Evolutionary conservation across 805 yeast species (phyloP).

Genomic region (Alloascoidea africana): DNA sequence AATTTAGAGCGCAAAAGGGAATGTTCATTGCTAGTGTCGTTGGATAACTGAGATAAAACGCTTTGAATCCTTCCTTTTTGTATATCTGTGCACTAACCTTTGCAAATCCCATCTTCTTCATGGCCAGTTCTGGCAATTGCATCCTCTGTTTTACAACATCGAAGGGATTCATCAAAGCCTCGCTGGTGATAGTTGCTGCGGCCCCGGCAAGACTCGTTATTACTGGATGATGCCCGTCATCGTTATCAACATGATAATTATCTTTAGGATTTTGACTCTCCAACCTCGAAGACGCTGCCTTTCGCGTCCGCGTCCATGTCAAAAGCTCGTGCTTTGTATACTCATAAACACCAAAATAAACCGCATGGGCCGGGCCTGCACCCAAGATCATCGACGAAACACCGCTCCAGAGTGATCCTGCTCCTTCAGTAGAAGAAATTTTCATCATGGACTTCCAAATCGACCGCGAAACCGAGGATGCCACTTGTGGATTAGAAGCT

Average conservation of each 20-base stretch:
- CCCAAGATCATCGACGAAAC: slow-evolving; percentile 66
- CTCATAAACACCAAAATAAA: slow-evolving; percentile 69
- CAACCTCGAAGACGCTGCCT: too few species aligned
- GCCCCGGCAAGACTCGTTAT: slow-evolving; percentile 64
- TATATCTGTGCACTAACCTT: slow-evolving; percentile 24
- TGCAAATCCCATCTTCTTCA: slow-evolving; percentile 7
- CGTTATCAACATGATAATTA: slow-evolving; percentile 19
- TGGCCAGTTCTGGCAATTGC: slow-evolving; percentile 28
- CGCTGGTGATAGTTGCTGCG: slow-evolving; percentile 65
- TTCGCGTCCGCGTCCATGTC: too few species aligned
- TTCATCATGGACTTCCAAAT: slow-evolving; percentile 42
- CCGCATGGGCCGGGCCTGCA: slow-evolving; percentile 85
- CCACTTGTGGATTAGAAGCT: too few species aligned
- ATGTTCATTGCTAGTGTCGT: slow-evolving; percentile 65
- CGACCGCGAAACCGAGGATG: slow-evolving; percentile 8
- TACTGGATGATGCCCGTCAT: slow-evolving; percentile 50
- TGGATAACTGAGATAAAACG: slow-evolving; percentile 67
- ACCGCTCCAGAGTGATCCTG: slow-evolving; percentile 65
- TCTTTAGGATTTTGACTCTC: slow-evolving; percentile 16
- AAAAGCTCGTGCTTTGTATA: slow-evolving; percentile 38
- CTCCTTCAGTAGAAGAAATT: slow-evolving; percentile 58
- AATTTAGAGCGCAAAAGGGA: slow-evolving; percentile 73
- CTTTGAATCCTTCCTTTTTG: slow-evolving; percentile 43
- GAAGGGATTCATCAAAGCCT: slow-evolving; percentile 76
- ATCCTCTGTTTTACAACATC: slow-evolving; percentile 72